phyloP scores from a whole-genome alignment of 1,284 basidiomycete species.

The Ganoderma leucocontextum region DNA sequence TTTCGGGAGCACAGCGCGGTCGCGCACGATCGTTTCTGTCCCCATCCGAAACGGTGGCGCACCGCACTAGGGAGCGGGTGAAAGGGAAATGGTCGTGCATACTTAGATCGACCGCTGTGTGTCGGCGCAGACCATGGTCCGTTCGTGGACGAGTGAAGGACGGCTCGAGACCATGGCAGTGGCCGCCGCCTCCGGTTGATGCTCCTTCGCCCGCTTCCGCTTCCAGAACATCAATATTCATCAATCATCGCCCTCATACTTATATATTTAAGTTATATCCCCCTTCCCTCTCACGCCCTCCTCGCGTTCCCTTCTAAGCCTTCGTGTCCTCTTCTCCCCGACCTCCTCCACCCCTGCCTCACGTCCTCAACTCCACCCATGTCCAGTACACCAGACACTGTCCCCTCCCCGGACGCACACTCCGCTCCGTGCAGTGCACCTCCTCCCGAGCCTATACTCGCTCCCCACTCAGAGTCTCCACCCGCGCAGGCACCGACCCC shows the following conservation, averaged over 20 bases:
- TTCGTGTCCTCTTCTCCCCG: neutral
- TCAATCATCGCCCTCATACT: conserved; percentile 24
- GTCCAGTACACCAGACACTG: neutral
- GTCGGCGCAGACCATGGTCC: neutral
- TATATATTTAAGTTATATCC: conserved; percentile 13
- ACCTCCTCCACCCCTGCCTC: neutral
- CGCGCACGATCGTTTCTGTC: neutral
- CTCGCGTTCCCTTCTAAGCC: conserved; percentile 1
- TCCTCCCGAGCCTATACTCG: neutral
- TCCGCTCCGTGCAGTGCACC: neutral
- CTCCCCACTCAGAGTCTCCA: neutral
- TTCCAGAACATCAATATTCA: conserved; percentile 34
- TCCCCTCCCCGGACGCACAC: neutral
- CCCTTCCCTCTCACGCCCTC: conserved; percentile 16
- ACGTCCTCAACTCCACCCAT: neutral
- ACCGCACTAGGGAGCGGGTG: neutral
- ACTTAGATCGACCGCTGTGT: neutral
- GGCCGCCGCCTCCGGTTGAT: conserved; percentile 21
- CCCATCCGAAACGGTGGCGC: neutral
- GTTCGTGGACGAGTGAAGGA: neutral
- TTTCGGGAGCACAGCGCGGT: neutral
- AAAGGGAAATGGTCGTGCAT: neutral
- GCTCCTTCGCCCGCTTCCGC: conserved; percentile 27
- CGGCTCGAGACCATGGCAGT: neutral
- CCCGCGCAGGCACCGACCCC: neutral